Evolutionary conservation across 495 filamentous ascomycete species (phyloP).

Genomic region (Aspergillus sparsus): DNA sequence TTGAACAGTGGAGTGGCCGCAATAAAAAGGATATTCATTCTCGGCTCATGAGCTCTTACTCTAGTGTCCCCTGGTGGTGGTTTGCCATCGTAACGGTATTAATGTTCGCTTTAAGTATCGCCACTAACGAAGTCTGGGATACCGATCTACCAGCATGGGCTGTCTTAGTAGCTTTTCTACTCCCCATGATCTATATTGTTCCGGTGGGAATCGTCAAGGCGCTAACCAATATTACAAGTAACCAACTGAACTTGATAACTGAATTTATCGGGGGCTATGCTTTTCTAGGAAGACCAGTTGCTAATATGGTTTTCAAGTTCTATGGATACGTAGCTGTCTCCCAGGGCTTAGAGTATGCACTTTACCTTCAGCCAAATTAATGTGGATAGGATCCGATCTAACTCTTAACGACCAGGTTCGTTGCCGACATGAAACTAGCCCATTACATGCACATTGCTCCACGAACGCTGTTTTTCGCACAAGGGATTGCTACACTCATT

Average conservation of each 20-base stretch:
- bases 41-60: conserved; percentile 42
- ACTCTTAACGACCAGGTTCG: conserved; percentile 49
- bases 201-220: conserved; percentile 59
- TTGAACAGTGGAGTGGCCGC: conserved; percentile 58
- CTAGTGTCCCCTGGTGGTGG: conserved; percentile 49
- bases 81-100: conserved; percentile 38
- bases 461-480: conserved; percentile 65
- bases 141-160: conserved; percentile 69
- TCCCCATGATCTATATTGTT: conserved; percentile 46
- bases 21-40: conserved; percentile 57
- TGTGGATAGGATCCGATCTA: conserved; percentile 40
- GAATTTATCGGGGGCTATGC: conserved; percentile 75
- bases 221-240: conserved; percentile 67
- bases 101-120: conserved; percentile 61
- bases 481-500: conserved; percentile 65
- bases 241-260: conserved; percentile 64
- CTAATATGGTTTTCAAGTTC: conserved; percentile 75
- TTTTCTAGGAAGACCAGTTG: conserved; percentile 64
- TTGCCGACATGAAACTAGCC: conserved; percentile 75
- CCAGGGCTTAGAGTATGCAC: conserved; percentile 47
- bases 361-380: conserved; percentile 29
- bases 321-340: conserved; percentile 71
- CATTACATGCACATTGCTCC: conserved; percentile 78
- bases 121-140: conserved; percentile 64
- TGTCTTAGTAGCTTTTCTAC: conserved; percentile 59